Base-by-base conservation (phyloP, 768 basidiomycete species). In the Tulasnella sp. region DNA sequence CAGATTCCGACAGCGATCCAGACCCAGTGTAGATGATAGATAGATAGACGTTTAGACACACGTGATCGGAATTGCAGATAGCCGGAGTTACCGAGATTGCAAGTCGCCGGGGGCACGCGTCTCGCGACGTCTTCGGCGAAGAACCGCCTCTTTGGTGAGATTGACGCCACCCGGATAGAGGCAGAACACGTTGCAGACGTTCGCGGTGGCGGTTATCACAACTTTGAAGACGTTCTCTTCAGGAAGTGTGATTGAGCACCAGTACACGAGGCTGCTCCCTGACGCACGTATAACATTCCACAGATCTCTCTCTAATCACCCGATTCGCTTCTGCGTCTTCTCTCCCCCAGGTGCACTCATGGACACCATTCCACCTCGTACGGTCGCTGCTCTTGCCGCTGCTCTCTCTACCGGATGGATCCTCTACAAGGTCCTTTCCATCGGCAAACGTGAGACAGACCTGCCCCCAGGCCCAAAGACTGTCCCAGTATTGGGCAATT, bases 1-100 rank as follows among this genome's bases (percentile, higher is more conserved):
- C 68, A 17, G 68, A 69, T 52, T 69, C 68, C 5, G 68, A 69
- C 68, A 69, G 68, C 44, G 68, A 69, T 12, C 47, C 47, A 26
- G 68, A 69, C 34, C 37, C 63, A 8, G 63, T 35, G 63, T 64
- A n/a, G 16, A 17, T 7, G 42, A 4, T 14, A 12, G n/a, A 3
- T 14, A 6, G 42, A n/a, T n/a, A 12, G 22, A 14, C 42, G 11
- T 44, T 44, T 44, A 2, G 6, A 16, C n/a, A n/a, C n/a, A n/a
- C n/a, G n/a, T n/a, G n/a, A 1, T 52, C 47, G 47, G 47, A 52
- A 16, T 26, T 26, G n/a, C n/a, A 52, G 22, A 2, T 52, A 52
- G 47, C 47, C 47, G 47, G 26, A 26, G 19, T n/a, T n/a, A n/a
- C n/a, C n/a, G n/a, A n/a, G n/a, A n/a, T n/a, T n/a, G n/a, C n/a